A percentile compares a stretch with the other conserved stretches of the same genome.
Evolutionary conservation across 257 asterid species (phyloP).

Genomic region (Jacaranda copaia): DNA sequence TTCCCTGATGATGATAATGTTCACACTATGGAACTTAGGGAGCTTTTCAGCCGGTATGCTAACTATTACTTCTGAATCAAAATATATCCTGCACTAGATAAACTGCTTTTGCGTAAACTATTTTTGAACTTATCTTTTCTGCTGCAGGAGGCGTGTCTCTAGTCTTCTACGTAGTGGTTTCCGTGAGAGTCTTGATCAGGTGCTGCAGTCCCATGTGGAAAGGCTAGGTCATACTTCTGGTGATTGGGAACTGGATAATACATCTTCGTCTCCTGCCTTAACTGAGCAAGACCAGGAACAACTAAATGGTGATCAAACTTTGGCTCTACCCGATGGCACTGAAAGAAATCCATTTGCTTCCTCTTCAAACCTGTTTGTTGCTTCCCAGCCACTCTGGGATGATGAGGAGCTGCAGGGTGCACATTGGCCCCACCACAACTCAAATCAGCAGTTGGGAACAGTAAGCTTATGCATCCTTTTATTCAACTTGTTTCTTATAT

Average conservation of each 20-base stretch:
- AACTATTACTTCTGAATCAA: neutral
- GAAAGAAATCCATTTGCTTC: slow-evolving; percentile 47
- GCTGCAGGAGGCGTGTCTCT: slow-evolving; percentile 85
- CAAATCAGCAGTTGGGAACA: slow-evolving; percentile 52
- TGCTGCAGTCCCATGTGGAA: slow-evolving; percentile 71
- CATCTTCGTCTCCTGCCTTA: slow-evolving; percentile 44
- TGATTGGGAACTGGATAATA: slow-evolving; percentile 65
- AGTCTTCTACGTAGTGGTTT: slow-evolving; percentile 83
- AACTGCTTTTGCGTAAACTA: neutral
- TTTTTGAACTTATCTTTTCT: slow-evolving; percentile 11
- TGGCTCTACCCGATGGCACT: slow-evolving; percentile 36
- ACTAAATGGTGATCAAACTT: slow-evolving; percentile 43
- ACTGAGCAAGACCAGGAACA: slow-evolving; percentile 58
- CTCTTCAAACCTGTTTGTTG: slow-evolving; percentile 39
- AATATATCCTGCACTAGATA: neutral
- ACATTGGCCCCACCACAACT: slow-evolving; percentile 52
- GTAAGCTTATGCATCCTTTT: slow-evolving; percentile 46
- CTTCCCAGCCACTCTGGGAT: slow-evolving; percentile 55
- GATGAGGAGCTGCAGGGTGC: slow-evolving; percentile 50
- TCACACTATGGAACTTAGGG: slow-evolving; percentile 72
- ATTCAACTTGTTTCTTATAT: neutral
- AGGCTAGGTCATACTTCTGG: slow-evolving; percentile 68
- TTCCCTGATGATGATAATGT: slow-evolving; percentile 67
- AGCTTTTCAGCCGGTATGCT: slow-evolving; percentile 79
- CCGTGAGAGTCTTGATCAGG: slow-evolving; percentile 72